A percentile compares a stretch with the other conserved stretches of the same genome.
Conservation (phyloP, 2,329 filamentous ascomycete species). For the Cercospora sesami region DNA sequence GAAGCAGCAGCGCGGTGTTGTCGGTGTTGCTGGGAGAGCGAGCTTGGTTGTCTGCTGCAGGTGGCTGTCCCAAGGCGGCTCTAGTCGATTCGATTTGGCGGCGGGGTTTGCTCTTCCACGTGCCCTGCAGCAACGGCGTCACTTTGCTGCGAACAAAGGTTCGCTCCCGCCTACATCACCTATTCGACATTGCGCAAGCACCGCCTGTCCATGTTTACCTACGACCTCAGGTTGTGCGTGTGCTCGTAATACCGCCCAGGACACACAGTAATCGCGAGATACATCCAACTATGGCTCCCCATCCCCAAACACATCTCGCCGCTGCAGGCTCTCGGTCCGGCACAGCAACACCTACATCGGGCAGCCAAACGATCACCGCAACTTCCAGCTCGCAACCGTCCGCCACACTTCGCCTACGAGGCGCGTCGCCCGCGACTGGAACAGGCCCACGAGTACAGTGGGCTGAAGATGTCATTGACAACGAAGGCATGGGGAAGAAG, state of each 20-base stretch:
- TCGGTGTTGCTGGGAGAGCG: neutral
- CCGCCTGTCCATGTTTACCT: neutral
- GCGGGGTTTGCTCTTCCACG: conserved; percentile 3
- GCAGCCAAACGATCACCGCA: conserved; percentile 38
- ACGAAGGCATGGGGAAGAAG: conserved; percentile 91
- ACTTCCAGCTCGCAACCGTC: conserved; percentile 32
- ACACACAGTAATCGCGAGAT: neutral
- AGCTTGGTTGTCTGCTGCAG: conserved; percentile 6
- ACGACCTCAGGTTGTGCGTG: neutral
- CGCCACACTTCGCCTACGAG: conserved; percentile 44
- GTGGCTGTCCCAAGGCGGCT: neutral
- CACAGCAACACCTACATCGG: conserved; percentile 33
- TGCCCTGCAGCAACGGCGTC: conserved; percentile 7
- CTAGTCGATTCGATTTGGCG: neutral
- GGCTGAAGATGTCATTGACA: conserved; percentile 91
- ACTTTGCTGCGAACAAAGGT: conserved; percentile 1
- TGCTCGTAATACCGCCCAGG: neutral
- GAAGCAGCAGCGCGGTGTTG: conserved; percentile 1
- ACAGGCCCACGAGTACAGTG: conserved; percentile 72
- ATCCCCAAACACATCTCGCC: conserved; percentile 15
- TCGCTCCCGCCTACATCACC: neutral
- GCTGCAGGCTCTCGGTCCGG: conserved; percentile 18
- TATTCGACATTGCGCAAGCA: neutral
- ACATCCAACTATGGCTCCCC: conserved; percentile 11
- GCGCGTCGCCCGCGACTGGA: conserved; percentile 36